Conservation (phyloP, 208 protist species). For the Leishmania mexicana region DNA sequence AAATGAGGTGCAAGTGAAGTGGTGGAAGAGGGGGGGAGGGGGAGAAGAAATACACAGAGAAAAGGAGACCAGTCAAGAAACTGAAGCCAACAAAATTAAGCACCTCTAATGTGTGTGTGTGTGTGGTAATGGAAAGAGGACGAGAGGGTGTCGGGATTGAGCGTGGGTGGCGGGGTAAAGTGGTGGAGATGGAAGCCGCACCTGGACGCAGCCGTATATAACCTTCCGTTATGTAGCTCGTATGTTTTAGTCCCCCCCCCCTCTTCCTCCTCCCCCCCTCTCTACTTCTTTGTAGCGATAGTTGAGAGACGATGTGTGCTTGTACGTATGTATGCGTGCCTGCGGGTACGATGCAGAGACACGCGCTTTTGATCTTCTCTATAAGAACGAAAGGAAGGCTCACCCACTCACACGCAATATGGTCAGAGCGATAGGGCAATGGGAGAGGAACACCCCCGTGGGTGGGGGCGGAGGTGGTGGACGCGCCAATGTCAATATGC, state of each 20-base stretch:
- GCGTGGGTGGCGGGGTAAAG: neutral
- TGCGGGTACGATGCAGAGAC: neutral
- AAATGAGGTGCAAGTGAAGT: neutral
- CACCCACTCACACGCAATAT: neutral
- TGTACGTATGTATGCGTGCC: neutral
- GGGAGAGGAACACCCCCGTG: neutral
- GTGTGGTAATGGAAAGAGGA: slow-evolving; percentile 2
- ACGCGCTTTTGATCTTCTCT: neutral
- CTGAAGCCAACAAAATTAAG: slow-evolving; percentile 6
- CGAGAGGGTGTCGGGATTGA: neutral
- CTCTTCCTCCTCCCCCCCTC: neutral
- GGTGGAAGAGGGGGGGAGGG: neutral
- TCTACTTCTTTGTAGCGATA: slow-evolving; percentile 3
- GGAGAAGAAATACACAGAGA: neutral
- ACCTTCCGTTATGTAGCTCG: neutral
- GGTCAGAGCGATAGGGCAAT: neutral
- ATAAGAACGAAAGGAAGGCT: neutral
- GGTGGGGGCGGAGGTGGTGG: neutral
- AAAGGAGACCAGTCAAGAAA: slow-evolving; percentile 8
- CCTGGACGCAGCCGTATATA: neutral
- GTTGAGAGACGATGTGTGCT: neutral
- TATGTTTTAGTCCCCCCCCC: neutral
- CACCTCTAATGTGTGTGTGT: slow-evolving; percentile 11
- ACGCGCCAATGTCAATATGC: neutral
- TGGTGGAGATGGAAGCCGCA: neutral